These are phyloP conservation scores for Zygotorulaspora chibaensis DNA, from an alignment of 805 yeast genomes.

Conservation along the genomic window DNA sequence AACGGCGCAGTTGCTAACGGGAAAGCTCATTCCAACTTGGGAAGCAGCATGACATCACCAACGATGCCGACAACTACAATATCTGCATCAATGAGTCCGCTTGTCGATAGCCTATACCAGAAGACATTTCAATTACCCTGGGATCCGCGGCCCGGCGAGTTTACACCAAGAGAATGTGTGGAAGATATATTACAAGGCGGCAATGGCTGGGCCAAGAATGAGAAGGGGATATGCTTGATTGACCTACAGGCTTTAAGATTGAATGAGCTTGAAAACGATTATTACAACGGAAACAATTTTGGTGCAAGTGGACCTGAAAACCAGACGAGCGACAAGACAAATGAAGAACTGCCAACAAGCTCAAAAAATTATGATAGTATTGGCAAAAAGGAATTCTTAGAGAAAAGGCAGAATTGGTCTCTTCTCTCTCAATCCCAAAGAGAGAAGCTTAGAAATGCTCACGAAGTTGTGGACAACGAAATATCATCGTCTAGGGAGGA, in stretches of 20 bases:
- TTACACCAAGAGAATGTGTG: constrained; percentile 65
- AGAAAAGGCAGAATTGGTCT: constrained; percentile 22
- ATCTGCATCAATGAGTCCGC: constrained; percentile 42
- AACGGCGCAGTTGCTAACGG: constrained; percentile 7
- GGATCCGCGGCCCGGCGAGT: constrained; percentile 55
- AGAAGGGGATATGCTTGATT: constrained; percentile 33
- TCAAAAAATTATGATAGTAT: constrained; percentile 20
- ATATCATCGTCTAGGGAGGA: constrained; percentile 3
- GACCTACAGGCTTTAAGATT: constrained; percentile 32
- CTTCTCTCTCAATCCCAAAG: constrained; percentile 12
- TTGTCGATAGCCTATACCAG: constrained; percentile 47
- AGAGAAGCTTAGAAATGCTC: constrained; percentile 6
- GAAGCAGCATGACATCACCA: constrained; percentile 8
- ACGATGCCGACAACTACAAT: constrained; percentile 16
- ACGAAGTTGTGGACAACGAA: constrained; percentile 1
- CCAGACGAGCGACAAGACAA: constrained; percentile 8
- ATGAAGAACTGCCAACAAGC: constrained; percentile 1
- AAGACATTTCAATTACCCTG: constrained; percentile 56
- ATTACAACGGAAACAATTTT: constrained; percentile 14
- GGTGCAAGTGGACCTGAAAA: constrained; percentile 3
- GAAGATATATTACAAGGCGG: constrained; percentile 72
- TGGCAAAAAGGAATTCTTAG: constrained; percentile 30
- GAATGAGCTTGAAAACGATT: constrained; percentile 26
- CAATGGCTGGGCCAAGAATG: constrained; percentile 55
- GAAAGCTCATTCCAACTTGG: constrained; percentile 8